These are phyloP conservation scores for Phragmites australis DNA, from an alignment of 176 grass and related monocot species.

Conservation along the genomic window DNA sequence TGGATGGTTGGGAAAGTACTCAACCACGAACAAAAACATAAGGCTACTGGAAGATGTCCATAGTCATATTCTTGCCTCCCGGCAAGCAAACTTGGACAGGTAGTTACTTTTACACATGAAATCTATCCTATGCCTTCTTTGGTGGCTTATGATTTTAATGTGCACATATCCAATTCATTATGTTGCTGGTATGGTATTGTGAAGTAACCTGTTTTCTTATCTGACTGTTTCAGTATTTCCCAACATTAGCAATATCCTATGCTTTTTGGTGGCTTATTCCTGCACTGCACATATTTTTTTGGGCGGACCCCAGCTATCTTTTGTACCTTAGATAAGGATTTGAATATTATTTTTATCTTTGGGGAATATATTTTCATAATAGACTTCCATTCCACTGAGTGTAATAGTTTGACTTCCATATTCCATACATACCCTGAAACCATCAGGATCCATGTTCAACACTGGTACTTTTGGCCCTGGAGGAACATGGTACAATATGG, in stretches of 20 bases:
- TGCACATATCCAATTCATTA: not conserved
- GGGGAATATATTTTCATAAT: constrained; percentile 8
- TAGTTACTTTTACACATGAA: constrained; percentile 32
- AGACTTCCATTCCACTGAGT: not conserved
- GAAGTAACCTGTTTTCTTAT: constrained; percentile 2
- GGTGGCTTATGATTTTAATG: not conserved
- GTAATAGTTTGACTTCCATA: constrained; percentile 6
- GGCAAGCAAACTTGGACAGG: constrained; percentile 87
- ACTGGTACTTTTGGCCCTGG: not conserved
- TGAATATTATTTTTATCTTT: constrained; percentile 1
- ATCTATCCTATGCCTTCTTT: not conserved
- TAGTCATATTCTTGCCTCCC: constrained; percentile 91
- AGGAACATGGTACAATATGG: not conserved
- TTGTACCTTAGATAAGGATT: not conserved
- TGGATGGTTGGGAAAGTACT: constrained; percentile 98
- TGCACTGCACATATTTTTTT: not conserved
- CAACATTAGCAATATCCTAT: not conserved
- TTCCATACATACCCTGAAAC: not conserved
- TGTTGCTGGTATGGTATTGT: not conserved
- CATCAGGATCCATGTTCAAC: constrained; percentile 4
- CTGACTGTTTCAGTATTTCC: not conserved
- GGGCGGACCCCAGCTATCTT: not conserved
- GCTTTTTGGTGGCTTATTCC: not conserved
- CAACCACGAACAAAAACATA: constrained; percentile 87
- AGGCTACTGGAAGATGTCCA: constrained; percentile 94